Conservation (phyloP, 108 stramenopile species). For the Discostella pseudostelligera region DNA sequence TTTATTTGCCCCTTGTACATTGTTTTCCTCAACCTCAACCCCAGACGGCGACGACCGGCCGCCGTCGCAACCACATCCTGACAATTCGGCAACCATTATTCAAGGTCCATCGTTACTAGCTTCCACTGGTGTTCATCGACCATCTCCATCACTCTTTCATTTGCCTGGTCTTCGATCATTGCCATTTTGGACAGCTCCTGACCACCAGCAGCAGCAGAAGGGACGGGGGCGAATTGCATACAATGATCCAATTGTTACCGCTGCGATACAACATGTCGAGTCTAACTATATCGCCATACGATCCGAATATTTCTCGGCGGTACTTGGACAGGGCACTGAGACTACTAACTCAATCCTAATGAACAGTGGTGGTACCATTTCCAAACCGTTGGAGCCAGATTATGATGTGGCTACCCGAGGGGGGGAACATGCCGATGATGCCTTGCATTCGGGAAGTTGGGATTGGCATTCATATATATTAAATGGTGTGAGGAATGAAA, state of each 20-base stretch:
- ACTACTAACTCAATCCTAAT: constrained; percentile 2
- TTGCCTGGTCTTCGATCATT: constrained; percentile 32
- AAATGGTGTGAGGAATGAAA: constrained; percentile 60
- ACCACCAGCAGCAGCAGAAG: neutral
- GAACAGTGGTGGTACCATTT: constrained; percentile 7
- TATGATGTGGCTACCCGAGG: constrained; percentile 56
- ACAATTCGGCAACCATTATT: constrained; percentile 53
- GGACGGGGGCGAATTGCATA: constrained; percentile 55
- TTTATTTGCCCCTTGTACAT: neutral
- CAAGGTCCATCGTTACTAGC: constrained; percentile 77
- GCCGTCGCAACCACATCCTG: constrained; percentile 11
- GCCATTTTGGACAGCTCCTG: constrained; percentile 38
- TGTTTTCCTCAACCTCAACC: neutral
- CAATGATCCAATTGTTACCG: constrained; percentile 68
- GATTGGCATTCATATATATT: constrained; percentile 90
- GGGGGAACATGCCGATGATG: constrained; percentile 43
- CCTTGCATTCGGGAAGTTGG: constrained; percentile 64
- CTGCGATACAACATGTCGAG: constrained; percentile 70
- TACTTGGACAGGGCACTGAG: constrained; percentile 29
- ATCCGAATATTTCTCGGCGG: constrained; percentile 64
- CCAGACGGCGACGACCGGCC: constrained; percentile 3
- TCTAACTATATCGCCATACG: constrained; percentile 52
- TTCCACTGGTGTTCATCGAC: constrained; percentile 64
- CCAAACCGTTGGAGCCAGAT: constrained; percentile 53
- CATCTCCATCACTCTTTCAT: constrained; percentile 75